phyloP scores from a whole-genome alignment of 2,329 filamentous ascomycete genomes.

The Colletotrichum eleusines region DNA sequence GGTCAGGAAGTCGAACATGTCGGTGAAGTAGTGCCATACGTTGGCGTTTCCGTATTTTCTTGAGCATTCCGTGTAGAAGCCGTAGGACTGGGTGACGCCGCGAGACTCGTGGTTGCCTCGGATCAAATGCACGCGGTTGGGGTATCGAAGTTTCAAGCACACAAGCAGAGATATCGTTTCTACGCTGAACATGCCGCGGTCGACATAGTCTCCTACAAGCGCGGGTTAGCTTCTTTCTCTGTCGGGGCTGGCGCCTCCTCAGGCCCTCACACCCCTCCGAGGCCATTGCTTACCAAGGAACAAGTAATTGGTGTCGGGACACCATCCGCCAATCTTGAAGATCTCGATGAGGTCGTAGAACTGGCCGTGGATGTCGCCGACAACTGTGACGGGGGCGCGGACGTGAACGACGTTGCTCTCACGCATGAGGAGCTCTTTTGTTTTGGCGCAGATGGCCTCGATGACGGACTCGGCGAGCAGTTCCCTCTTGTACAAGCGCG shows the following conservation, averaged over 20 bases:
- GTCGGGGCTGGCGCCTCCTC: constrained; percentile 3
- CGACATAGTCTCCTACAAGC: constrained; percentile 88
- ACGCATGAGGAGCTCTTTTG: constrained; percentile 98
- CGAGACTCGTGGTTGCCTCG: constrained; percentile 98
- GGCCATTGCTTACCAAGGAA: constrained; percentile 78
- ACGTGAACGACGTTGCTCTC: constrained; percentile 99
- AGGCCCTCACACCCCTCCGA: no score
- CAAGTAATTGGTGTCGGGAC: constrained; percentile 97
- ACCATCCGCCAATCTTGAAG: constrained; percentile 97
- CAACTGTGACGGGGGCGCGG: constrained; percentile 92
- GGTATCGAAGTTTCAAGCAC: constrained; percentile 96
- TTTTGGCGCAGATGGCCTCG: constrained; percentile 99
- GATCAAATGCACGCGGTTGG: constrained; percentile 93
- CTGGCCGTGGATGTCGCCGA: constrained; percentile 98
- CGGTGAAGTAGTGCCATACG: constrained; percentile 99
- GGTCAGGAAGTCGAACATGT: constrained; percentile 99
- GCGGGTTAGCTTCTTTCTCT: constrained; percentile 2
- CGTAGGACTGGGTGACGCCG: constrained; percentile 98
- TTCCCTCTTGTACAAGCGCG: constrained; percentile 96
- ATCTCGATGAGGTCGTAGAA: constrained; percentile 99
- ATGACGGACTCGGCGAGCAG: constrained; percentile 97
- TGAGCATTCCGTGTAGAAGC: constrained; percentile 98
- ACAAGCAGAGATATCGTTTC: constrained; percentile 98
- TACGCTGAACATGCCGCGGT: constrained; percentile 97
- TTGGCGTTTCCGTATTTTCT: constrained; percentile 99